Conservation (phyloP, 345 rosid species). For the Eucalyptus dawsonii region DNA sequence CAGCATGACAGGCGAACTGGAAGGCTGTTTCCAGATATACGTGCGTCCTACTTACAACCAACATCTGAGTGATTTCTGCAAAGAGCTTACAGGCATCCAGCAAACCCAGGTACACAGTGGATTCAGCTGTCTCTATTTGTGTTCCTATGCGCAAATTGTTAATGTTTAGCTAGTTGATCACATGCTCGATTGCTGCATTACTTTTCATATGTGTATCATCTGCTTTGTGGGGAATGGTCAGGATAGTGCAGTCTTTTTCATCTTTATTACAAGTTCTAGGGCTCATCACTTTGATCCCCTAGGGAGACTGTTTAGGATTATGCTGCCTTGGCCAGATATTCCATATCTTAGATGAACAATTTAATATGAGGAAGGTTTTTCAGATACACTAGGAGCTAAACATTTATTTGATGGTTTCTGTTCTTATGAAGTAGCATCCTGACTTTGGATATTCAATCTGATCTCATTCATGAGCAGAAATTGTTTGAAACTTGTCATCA, state of each 20-base stretch:
- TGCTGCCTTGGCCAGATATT: not conserved
- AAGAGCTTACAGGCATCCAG: constrained; percentile 42
- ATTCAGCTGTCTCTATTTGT: not conserved
- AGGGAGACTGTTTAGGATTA: not conserved
- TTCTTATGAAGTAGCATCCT: not conserved
- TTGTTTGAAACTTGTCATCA: not conserved
- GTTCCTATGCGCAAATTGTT: not conserved
- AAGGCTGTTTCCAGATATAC: constrained; percentile 34
- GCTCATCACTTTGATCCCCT: not conserved
- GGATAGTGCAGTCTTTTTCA: not conserved
- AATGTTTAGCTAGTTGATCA: not conserved
- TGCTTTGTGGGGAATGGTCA: not conserved
- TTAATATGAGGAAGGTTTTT: not conserved
- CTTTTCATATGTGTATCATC: not conserved
- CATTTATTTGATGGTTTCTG: not conserved
- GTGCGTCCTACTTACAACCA: constrained; percentile 41
- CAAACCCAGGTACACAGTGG: constrained; percentile 23
- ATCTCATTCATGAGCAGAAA: not conserved
- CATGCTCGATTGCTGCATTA: not conserved
- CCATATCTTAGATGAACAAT: not conserved
- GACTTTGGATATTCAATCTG: not conserved
- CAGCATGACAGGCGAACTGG: constrained; percentile 28
- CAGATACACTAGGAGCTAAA: not conserved
- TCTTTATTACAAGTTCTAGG: not conserved
- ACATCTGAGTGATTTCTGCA: constrained; percentile 34